Evolutionary conservation across 805 yeast species (phyloP).

Genomic region (Brettanomyces bruxellensis): DNA sequence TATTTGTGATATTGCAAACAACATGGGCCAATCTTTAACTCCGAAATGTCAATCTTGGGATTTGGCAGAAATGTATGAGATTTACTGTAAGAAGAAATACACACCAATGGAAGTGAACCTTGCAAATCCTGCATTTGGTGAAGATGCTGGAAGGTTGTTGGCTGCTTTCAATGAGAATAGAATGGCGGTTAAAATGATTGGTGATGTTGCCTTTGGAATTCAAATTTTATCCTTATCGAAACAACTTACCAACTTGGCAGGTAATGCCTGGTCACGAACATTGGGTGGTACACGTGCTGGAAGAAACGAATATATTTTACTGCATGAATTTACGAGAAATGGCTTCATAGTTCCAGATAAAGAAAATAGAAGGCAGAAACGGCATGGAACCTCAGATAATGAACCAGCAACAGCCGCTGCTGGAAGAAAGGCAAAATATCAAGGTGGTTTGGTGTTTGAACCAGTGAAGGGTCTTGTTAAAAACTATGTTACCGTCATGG

Average conservation of each 20-base stretch:
- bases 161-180: slow-evolving; percentile 66
- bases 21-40: slow-evolving; percentile 88
- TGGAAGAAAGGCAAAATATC: slow-evolving; percentile 18
- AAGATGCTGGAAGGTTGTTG: slow-evolving; percentile 56
- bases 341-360: slow-evolving; percentile 80
- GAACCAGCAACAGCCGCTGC: slow-evolving; percentile 33
- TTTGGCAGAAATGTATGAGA: slow-evolving; percentile 79
- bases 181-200: slow-evolving; percentile 57
- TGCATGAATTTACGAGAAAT: slow-evolving; percentile 81
- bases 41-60: slow-evolving; percentile 93
- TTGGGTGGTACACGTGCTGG: slow-evolving; percentile 93
- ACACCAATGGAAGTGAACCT: slow-evolving; percentile 65
- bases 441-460: slow-evolving; percentile 75
- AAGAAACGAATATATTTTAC: slow-evolving; percentile 83
- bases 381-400: slow-evolving; percentile 26
- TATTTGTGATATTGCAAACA: slow-evolving; percentile 87
- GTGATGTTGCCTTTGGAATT: slow-evolving; percentile 69
- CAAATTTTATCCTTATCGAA: slow-evolving; percentile 86
- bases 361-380: slow-evolving; percentile 27
- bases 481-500: slow-evolving; percentile 88
- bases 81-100: slow-evolving; percentile 60
- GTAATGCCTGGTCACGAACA: slow-evolving; percentile 96
- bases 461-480: slow-evolving; percentile 94
- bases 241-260: slow-evolving; percentile 87
- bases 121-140: slow-evolving; percentile 54